phyloP scores from a whole-genome alignment of 2,329 filamentous ascomycete species.

The Hymenoscyphus fraxineus region DNA sequence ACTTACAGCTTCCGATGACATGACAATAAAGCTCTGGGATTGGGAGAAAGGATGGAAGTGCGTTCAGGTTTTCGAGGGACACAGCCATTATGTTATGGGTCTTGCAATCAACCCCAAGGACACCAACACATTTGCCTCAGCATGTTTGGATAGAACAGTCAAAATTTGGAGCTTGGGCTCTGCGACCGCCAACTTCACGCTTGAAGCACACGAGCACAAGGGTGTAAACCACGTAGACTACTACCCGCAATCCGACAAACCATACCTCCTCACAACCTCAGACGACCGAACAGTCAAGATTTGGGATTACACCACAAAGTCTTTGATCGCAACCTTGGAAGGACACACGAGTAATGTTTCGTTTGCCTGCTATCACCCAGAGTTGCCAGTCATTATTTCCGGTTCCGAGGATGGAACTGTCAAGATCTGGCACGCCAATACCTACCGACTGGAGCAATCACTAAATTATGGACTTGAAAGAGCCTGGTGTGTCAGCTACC shows the following conservation, averaged over 20 bases:
- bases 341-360: conserved; percentile 98
- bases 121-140: conserved; percentile 87
- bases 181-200: conserved; percentile 89
- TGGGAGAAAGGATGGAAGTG: conserved; percentile 98
- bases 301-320: conserved; percentile 99
- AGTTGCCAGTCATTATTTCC: conserved; percentile 94
- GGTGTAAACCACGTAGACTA: conserved; percentile 98
- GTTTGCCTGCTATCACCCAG: conserved; percentile 96
- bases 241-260: conserved; percentile 69
- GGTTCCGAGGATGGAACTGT: conserved; percentile 96
- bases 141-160: conserved; percentile 92
- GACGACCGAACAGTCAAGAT: conserved; percentile 97
- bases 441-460: conserved; percentile 92
- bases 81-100: conserved; percentile 96
- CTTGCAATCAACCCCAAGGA: conserved; percentile 97
- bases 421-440: conserved; percentile 98
- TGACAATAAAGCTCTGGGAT: conserved; percentile 98
- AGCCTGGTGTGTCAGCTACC: conserved; percentile 96
- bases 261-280: conserved; percentile 91
- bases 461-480: conserved; percentile 93
- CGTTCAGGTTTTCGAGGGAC: conserved; percentile 93
- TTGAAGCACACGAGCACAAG: conserved; percentile 95
- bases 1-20: conserved; percentile 93
- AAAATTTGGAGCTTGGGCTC: conserved; percentile 98
- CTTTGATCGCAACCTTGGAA: conserved; percentile 91